These are phyloP conservation scores for Cladosporium sp. DNA, from an alignment of 2,329 filamentous ascomycete species.

Conservation along the genomic window DNA sequence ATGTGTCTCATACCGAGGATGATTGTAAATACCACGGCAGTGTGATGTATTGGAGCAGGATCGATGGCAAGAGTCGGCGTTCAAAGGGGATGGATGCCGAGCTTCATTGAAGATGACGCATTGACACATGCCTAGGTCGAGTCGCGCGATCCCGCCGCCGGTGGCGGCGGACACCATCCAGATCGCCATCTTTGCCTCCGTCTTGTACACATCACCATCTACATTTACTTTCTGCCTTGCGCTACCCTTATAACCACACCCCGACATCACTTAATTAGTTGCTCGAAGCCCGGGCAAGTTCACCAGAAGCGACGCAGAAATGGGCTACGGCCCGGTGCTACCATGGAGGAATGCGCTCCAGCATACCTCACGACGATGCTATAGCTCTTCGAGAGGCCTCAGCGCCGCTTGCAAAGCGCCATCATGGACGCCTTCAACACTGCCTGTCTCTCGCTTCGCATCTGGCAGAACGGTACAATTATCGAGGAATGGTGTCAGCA, in stretches of 20 bases:
- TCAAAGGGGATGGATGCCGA: not conserved
- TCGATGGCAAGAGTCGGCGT: not conserved
- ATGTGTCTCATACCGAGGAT: not conserved
- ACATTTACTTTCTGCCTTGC: not conserved
- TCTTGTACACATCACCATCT: not conserved
- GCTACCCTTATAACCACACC: not conserved
- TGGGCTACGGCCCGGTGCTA: constrained; percentile 62
- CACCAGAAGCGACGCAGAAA: constrained; percentile 36
- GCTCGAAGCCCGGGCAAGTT: not conserved
- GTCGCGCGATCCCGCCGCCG: not conserved
- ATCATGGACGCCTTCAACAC: constrained; percentile 17
- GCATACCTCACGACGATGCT: constrained; percentile 27
- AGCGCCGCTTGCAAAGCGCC: constrained; percentile 25
- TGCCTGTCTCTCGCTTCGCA: constrained; percentile 20
- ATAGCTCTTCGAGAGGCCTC: constrained; percentile 22
- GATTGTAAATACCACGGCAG: not conserved
- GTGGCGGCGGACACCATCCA: not conserved
- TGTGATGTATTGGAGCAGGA: not conserved
- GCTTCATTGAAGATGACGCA: not conserved
- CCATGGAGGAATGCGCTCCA: constrained; percentile 59
- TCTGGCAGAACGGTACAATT: constrained; percentile 12
- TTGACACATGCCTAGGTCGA: constrained; percentile 1
- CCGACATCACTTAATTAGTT: not conserved
- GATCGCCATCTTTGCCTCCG: not conserved
- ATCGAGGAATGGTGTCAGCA: constrained; percentile 4